These are phyloP conservation scores for Bjerkandera adusta DNA, from an alignment of 1,284 basidiomycete genomes.

Conservation along the genomic window DNA sequence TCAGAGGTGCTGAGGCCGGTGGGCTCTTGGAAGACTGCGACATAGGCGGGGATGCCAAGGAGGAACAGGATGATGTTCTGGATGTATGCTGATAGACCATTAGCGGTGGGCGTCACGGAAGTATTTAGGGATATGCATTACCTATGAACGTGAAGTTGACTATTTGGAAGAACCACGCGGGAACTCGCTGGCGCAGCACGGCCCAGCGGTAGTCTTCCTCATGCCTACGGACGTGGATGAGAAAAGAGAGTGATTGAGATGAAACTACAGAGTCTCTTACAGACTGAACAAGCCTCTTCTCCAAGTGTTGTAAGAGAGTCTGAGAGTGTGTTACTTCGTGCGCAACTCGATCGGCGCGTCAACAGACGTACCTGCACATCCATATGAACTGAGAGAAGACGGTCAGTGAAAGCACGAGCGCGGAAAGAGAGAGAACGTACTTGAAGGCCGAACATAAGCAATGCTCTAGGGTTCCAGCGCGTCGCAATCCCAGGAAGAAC, in stretches of 20 bases:
- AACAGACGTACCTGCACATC: slow-evolving; percentile 55
- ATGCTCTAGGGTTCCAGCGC: slow-evolving; percentile 62
- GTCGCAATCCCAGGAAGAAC: slow-evolving; percentile 41
- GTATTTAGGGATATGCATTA: slow-evolving; percentile 22
- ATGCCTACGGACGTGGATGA: slow-evolving; percentile 31
- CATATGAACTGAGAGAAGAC: slow-evolving; percentile 44
- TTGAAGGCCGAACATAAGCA: slow-evolving; percentile 68
- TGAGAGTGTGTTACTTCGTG: slow-evolving; percentile 20
- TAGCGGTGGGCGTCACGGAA: background rate
- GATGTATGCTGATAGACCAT: slow-evolving; percentile 30
- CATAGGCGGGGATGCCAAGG: slow-evolving; percentile 61
- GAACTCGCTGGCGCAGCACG: slow-evolving; percentile 67
- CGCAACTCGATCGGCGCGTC: background rate
- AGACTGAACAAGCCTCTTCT: slow-evolving; percentile 81
- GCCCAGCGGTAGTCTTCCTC: slow-evolving; percentile 95
- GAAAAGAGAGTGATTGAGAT: background rate
- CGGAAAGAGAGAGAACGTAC: slow-evolving; percentile 44
- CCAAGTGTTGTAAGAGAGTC: slow-evolving; percentile 83
- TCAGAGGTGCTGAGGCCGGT: slow-evolving; percentile 60
- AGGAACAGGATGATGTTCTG: slow-evolving; percentile 83
- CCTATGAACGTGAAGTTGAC: slow-evolving; percentile 83
- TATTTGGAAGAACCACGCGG: slow-evolving; percentile 72
- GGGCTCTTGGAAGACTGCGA: slow-evolving; percentile 54
- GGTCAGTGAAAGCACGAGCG: background rate
- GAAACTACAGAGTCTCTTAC: slow-evolving; percentile 37